A percentile compares a stretch with the other conserved stretches of the same genome.
phyloP scores from a whole-genome alignment of 106 monocot species.

The Dioscorea zingiberensis region DNA sequence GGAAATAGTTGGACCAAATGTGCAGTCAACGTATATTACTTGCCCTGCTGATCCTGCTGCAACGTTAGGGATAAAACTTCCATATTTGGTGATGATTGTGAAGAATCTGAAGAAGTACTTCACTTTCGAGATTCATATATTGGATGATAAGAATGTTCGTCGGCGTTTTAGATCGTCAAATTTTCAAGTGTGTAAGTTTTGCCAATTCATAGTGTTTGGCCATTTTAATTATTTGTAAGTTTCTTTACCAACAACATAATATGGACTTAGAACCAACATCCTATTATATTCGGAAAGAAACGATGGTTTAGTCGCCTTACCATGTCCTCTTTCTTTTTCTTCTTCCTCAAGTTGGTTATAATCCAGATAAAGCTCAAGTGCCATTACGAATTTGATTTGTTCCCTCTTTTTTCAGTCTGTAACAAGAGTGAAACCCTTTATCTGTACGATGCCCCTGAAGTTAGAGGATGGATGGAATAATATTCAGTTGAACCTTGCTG shows the following conservation, averaged over 20 bases:
- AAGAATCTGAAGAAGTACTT: slow-evolving; percentile 97
- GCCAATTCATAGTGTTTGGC: neutral
- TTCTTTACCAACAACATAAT: no score
- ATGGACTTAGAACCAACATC: no score
- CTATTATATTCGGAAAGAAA: no score
- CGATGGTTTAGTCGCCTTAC: no score
- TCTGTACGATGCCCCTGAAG: slow-evolving; percentile 91
- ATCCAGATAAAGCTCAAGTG: no score
- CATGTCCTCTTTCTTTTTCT: no score
- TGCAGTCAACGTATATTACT: slow-evolving; percentile 92
- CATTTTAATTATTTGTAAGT: neutral
- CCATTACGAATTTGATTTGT: no score
- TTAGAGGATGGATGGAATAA: slow-evolving; percentile 98
- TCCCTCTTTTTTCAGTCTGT: slow-evolving; percentile 39
- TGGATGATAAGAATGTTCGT: slow-evolving; percentile 99
- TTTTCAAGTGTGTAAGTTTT: slow-evolving; percentile 76
- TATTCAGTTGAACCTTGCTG: slow-evolving; percentile 84
- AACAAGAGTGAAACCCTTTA: slow-evolving; percentile 93
- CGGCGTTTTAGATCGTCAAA: slow-evolving; percentile 92
- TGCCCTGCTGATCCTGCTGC: slow-evolving; percentile 94
- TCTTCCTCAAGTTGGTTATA: no score
- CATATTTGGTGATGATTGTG: slow-evolving; percentile 84
- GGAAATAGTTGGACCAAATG: slow-evolving; percentile 88
- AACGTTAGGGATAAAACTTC: slow-evolving; percentile 97
- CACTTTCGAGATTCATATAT: slow-evolving; percentile 95